A percentile compares a stretch with the other conserved stretches of the same genome.
These are phyloP conservation scores for Tetragonia tetragonoides DNA, from an alignment of 148 eudicot genomes.

Conservation along the genomic window DNA sequence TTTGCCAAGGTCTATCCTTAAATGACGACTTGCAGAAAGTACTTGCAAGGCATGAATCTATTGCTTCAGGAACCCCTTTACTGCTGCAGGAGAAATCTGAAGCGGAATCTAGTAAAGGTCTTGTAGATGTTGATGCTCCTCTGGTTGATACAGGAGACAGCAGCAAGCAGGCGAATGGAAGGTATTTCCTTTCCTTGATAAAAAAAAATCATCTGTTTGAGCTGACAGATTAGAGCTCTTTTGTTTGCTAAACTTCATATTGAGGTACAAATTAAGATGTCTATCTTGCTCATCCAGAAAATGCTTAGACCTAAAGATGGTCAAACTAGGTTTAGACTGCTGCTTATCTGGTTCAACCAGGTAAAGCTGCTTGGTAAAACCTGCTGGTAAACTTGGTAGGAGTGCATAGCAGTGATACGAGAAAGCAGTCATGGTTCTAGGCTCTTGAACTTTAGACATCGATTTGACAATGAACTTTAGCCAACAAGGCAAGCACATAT, in stretches of 20 bases:
- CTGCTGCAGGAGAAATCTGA: slow-evolving; percentile 41
- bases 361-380: background rate
- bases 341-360: background rate
- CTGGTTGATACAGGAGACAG: slow-evolving; percentile 71
- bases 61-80: slow-evolving; percentile 51
- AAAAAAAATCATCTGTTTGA: slow-evolving; percentile 33
- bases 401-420: background rate
- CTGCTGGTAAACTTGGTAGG: background rate
- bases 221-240: background rate
- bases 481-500: background rate
- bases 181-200: slow-evolving; percentile 49
- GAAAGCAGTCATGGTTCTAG: background rate
- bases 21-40: slow-evolving; percentile 93
- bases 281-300: background rate
- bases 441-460: background rate
- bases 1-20: slow-evolving; percentile 86
- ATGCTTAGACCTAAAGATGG: background rate
- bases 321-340: background rate
- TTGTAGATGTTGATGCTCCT: slow-evolving; percentile 60
- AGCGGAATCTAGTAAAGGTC: slow-evolving; percentile 50
- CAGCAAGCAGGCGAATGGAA: slow-evolving; percentile 55
- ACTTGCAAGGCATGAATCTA: slow-evolving; percentile 76
- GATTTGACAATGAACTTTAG: background rate
- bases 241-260: background rate
- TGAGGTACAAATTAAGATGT: background rate